phyloP scores from a whole-genome alignment of 805 yeast genomes.

The Komagataella pseudopastoris region DNA sequence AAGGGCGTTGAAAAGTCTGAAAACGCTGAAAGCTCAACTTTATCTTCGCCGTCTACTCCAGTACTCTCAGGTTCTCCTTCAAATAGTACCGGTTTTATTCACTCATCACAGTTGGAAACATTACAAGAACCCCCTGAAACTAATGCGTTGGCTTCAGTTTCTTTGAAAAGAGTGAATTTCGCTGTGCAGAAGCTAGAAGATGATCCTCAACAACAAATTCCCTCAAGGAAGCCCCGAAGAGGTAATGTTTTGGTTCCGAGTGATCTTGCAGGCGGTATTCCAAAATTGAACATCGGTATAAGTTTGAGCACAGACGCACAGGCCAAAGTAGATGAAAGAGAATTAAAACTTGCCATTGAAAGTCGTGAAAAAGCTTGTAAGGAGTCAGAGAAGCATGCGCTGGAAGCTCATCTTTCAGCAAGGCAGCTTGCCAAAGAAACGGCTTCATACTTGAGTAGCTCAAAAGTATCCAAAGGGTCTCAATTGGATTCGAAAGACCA shows the following conservation, averaged over 20 bases:
- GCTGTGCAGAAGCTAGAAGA: constrained; percentile 32
- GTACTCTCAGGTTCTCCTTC: constrained; percentile 1
- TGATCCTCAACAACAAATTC: constrained; percentile 53
- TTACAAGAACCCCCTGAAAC: background rate
- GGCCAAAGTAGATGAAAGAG: constrained; percentile 26
- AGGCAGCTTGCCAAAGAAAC: constrained; percentile 59
- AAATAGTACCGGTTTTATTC: background rate
- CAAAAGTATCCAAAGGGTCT: constrained; percentile 10
- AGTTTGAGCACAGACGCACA: constrained; percentile 26
- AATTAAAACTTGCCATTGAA: constrained; percentile 43
- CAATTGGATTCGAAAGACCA: constrained; percentile 6
- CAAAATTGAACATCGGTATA: constrained; percentile 57
- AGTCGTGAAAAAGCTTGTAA: constrained; percentile 36
- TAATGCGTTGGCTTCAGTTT: constrained; percentile 13
- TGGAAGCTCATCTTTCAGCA: constrained; percentile 66
- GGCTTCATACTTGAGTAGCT: constrained; percentile 23
- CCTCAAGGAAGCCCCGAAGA: constrained; percentile 37
- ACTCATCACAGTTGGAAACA: background rate
- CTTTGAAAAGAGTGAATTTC: constrained; percentile 33
- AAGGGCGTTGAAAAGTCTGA: background rate
- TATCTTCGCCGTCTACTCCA: background rate
- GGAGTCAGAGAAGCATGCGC: constrained; percentile 61
- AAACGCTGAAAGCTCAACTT: background rate
- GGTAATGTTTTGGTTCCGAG: constrained; percentile 52
- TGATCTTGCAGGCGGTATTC: constrained; percentile 49